Evolutionary conservation across 352 stramenopile genomes (phyloP), one percentile per base, ranked within the genome.

Genomic region (Phytophthora capsici): DNA sequence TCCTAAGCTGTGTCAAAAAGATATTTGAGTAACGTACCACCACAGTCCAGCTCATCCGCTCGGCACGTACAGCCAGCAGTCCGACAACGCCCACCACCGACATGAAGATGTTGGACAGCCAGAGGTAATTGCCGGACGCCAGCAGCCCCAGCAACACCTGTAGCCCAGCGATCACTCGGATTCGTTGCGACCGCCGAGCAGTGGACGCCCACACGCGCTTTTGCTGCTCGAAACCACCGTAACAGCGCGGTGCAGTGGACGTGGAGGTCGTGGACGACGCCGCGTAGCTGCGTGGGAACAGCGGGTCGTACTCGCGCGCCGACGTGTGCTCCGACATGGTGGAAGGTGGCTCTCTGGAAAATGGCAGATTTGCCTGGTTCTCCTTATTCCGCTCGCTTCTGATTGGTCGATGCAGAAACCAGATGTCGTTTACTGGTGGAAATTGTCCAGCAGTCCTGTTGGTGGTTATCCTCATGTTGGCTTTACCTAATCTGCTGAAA

Each of bases 1-100:
- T 26, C 4, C 28, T 38, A 8, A 4, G 9, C 37, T 38, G 2
- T 7, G 44, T 34, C 28, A 34, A 34, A 34, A 34, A 34, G 28
- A 34, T 34, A 8, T 34, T 34, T 34, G 2, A 8, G 8, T 16
- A 36, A 74, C 83, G 59, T 50, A 90, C 84, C 72, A 95, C 80
- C 36, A 93, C 52, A 19, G 84, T 88, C 83, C 85, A 91, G 60
- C 86, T 91, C 66, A 89, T 84, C 57, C 86, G 82, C 46, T 95
- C 86, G 0, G 83, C 90, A 22, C 77, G 81, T 52, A 85, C 85
- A n/a, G 86, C 84, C 38, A 91, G 48, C 22, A 93, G 62, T 2
- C 86, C 86, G 17, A 90, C 74, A 53, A 82, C 54, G 0, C 86
- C 86, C 26, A 90, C 82, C 30, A 91, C 73, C 44, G 76, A 79